Evolutionary conservation across 306 rosid genomes (phyloP), one percentile per base, ranked within the genome.

Genomic region (Rosa multiflora): DNA sequence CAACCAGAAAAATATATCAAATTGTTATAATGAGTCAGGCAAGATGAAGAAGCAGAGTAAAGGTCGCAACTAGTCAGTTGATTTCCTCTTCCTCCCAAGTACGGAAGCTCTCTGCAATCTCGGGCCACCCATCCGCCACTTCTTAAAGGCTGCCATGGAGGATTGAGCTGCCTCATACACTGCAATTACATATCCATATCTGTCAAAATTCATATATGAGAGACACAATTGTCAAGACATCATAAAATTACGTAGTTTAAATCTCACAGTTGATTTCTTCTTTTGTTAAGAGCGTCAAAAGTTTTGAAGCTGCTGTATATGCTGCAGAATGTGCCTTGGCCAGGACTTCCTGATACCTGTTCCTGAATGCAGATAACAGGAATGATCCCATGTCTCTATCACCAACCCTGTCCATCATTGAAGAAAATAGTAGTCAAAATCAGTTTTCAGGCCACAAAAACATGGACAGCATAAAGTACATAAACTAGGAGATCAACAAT

Each of bases 91-190:
- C 80, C 90, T 87, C 80, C 91, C 89, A 35, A 92, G 90, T 84
- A 92, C 43, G 23, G 96, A 86, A 77, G 98, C 91, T 90, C 82
- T 88, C 80, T 89, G 94, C 75, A 92, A 91, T 83, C 98, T 89
- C 23, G 97, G 89, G 4, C 98, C 99, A 14, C 99, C 98, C 81
- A 87, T 88, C 76, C 98, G 87, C 98, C 99, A 92, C 84, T 88
- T 93, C 86, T 89, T 95, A 77, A 93, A 91, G 82, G 94, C 94
- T 72, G 91, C 82, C 97, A 91, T 95, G 43, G 98, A 89, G 59
- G 98, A 90, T 72, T 92, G 98, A 84, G 97, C 99, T 70, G 97
- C 89, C 87, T 91, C 91, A 82, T 88, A 95, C 89, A 95, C 98
- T 95, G 81, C 81, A 85, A 23, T 56, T 29, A 63, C 23, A 83